phyloP scores from a whole-genome alignment of 2,329 filamentous ascomycete genomes.

The Ceratocystis lukuohia region DNA sequence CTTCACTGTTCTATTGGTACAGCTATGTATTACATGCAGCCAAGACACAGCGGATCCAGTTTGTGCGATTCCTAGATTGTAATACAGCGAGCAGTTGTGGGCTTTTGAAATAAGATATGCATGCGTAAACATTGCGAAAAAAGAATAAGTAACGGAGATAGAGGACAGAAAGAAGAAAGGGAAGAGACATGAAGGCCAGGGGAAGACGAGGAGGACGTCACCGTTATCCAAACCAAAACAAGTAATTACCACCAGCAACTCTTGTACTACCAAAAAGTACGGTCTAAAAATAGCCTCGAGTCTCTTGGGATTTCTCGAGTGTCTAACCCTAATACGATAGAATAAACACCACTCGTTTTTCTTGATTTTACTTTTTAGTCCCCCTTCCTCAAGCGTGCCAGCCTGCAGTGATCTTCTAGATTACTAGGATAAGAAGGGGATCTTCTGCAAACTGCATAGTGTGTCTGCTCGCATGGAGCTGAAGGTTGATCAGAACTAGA shows the following conservation, averaged over 20 bases:
- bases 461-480: too few species aligned
- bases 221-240: not conserved
- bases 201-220: not conserved
- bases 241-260: not conserved
- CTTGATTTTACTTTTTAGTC: not conserved
- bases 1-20: not conserved
- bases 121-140: too few species aligned
- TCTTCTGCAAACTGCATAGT: too few species aligned
- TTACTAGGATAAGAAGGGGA: too few species aligned
- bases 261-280: not conserved
- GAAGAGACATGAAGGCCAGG: not conserved
- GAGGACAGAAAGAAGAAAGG: too few species aligned
- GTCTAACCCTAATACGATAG: not conserved
- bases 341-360: not conserved
- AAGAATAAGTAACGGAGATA: too few species aligned
- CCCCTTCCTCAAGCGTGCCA: too few species aligned
- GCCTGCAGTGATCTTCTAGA: too few species aligned
- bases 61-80: not conserved
- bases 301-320: not conserved
- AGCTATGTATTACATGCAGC: not conserved
- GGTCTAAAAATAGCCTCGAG: not conserved
- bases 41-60: not conserved
- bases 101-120: not conserved
- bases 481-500: too few species aligned
- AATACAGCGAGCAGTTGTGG: not conserved